Conservation (phyloP, 2,329 filamentous ascomycete species). For the Aspergillus tanneri region DNA sequence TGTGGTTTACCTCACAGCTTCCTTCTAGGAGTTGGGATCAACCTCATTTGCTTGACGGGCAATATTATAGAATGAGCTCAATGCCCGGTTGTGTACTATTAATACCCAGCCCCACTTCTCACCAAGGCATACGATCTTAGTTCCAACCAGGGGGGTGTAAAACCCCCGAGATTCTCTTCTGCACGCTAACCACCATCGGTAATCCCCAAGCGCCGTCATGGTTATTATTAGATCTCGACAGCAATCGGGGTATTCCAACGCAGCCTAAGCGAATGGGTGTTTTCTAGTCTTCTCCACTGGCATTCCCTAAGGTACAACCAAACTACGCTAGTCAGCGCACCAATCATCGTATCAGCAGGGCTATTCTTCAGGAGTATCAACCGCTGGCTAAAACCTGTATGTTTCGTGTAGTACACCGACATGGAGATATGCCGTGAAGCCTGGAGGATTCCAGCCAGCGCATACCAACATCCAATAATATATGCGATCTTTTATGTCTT, state of each 20-base stretch:
- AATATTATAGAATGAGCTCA: neutral
- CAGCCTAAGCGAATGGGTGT: slow-evolving; percentile 1
- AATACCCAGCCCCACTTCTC: neutral
- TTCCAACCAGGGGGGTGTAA: neutral
- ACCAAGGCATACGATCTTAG: neutral
- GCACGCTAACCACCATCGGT: slow-evolving; percentile 26
- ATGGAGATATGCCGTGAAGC: slow-evolving; percentile 2
- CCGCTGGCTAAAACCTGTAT: slow-evolving; percentile 22
- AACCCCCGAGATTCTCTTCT: slow-evolving; percentile 15
- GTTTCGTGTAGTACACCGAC: slow-evolving; percentile 29
- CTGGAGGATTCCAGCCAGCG: slow-evolving; percentile 22
- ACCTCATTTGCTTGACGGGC: neutral
- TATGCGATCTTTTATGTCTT: slow-evolving; percentile 12
- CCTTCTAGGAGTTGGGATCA: neutral
- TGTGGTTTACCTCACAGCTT: too few relatives aligned
- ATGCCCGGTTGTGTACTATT: neutral
- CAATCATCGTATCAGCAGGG: slow-evolving; percentile 7
- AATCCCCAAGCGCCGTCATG: slow-evolving; percentile 23
- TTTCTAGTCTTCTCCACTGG: neutral
- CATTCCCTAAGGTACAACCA: neutral
- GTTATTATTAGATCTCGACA: slow-evolving; percentile 24
- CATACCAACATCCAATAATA: slow-evolving; percentile 26
- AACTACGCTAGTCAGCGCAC: slow-evolving; percentile 3
- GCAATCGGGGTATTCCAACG: slow-evolving; percentile 19
- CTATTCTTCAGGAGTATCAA: slow-evolving; percentile 13